phyloP scores from a whole-genome alignment of 108 stramenopile genomes.

The Aureococcus anophagefferens region DNA sequence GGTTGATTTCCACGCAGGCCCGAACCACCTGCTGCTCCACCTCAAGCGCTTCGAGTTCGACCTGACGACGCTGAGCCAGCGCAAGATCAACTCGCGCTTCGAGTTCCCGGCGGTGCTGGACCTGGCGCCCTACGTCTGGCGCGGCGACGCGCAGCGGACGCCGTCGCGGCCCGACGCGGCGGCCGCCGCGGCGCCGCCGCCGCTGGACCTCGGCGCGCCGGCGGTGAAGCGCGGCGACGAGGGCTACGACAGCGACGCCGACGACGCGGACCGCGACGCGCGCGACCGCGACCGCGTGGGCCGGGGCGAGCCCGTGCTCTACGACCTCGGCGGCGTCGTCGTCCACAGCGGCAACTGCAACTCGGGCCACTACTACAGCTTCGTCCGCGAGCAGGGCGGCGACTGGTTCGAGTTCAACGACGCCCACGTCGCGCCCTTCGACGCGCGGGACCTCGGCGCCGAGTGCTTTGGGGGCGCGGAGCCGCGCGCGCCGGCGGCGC shows the following conservation, averaged over 20 bases:
- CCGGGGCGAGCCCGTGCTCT: background rate
- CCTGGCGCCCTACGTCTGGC: constrained; percentile 41
- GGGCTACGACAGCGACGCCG: background rate
- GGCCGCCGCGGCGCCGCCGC: background rate
- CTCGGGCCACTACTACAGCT: constrained; percentile 56
- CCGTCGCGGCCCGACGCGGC: background rate
- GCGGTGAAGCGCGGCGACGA: background rate
- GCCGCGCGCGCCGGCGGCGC: no score
- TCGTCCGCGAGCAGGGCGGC: constrained; percentile 36
- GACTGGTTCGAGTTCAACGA: constrained; percentile 61
- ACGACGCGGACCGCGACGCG: no score
- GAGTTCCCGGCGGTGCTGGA: constrained; percentile 49
- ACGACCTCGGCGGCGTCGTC: constrained; percentile 42
- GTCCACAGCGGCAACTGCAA: constrained; percentile 57
- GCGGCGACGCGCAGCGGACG: constrained; percentile 16
- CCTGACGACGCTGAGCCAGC: constrained; percentile 37
- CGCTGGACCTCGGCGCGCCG: background rate
- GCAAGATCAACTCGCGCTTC: constrained; percentile 50
- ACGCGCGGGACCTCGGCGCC: constrained; percentile 27
- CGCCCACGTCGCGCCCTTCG: constrained; percentile 36
- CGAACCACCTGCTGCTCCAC: constrained; percentile 43
- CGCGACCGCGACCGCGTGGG: background rate
- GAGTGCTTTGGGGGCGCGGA: constrained; percentile 49
- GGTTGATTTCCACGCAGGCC: constrained; percentile 16
- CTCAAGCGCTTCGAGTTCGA: constrained; percentile 59